Evolutionary conservation across 768 basidiomycete genomes (phyloP).

Genomic region (Xerocomellus intermedius): DNA sequence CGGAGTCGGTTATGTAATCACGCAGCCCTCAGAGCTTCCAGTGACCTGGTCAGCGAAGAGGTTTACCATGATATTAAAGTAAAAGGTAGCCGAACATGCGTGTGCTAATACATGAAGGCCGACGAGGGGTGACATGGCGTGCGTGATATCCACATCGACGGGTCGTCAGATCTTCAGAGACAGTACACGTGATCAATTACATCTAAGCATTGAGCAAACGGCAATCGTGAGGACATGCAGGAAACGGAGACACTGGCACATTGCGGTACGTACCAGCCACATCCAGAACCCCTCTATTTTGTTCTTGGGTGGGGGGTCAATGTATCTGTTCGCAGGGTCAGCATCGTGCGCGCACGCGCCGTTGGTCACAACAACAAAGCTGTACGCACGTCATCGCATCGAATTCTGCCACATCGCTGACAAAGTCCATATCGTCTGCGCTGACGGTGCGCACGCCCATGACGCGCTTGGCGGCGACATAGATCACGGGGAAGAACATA

Average conservation of each 20-base stretch:
- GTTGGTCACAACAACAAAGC: no score
- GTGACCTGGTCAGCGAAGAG: no score
- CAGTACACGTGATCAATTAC: background rate
- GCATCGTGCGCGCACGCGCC: no score
- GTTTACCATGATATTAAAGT: no score
- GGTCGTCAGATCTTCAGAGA: no score
- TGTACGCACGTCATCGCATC: conserved; percentile 24
- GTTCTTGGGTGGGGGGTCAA: conserved; percentile 27
- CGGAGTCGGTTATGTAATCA: no score
- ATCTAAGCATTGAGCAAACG: background rate
- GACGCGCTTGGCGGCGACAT: conserved; percentile 27
- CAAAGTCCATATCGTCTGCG: conserved; percentile 25
- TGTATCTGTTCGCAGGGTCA: conserved; percentile 10
- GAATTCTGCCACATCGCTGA: conserved; percentile 21
- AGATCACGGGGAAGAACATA: conserved; percentile 47
- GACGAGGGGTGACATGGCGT: no score
- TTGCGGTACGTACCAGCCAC: conserved; percentile 20
- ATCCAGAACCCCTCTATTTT: conserved; percentile 22
- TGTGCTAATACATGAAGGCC: no score
- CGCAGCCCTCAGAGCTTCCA: no score
- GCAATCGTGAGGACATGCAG: background rate
- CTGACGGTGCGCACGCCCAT: conserved; percentile 11
- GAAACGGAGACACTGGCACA: no score
- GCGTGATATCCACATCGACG: no score
- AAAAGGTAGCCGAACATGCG: no score